phyloP scores from a whole-genome alignment of 2,329 filamentous ascomycete genomes.

The Colletotrichum sp. region DNA sequence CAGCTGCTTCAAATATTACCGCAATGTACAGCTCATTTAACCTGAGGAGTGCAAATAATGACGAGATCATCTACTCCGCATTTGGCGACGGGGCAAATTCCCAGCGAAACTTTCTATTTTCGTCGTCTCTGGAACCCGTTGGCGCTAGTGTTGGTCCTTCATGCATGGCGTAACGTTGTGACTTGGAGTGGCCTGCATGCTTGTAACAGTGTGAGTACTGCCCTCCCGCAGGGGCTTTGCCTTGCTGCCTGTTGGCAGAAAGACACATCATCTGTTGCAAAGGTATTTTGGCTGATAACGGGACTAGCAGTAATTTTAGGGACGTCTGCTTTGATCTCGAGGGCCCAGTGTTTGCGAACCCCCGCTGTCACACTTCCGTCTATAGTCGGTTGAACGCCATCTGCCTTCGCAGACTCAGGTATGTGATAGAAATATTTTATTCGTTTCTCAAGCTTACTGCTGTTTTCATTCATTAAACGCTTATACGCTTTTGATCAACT shows the following conservation, averaged over 20 bases:
- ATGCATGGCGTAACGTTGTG: neutral
- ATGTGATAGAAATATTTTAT: neutral
- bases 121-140: neutral
- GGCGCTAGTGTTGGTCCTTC: neutral
- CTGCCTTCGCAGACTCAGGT: neutral
- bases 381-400: neutral
- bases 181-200: neutral
- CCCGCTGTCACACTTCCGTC: neutral
- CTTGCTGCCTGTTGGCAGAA: neutral
- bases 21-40: neutral
- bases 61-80: neutral
- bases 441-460: neutral
- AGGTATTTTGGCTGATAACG: neutral
- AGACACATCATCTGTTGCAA: neutral
- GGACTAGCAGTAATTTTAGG: neutral
- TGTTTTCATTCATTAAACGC: neutral
- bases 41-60: neutral
- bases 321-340: neutral
- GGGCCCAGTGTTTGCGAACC: neutral
- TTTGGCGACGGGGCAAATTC: neutral
- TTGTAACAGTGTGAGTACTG: neutral
- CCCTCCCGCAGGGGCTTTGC: neutral
- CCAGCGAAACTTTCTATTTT: neutral
- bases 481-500: neutral
- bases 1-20: neutral